A percentile compares a stretch with the other conserved stretches of the same genome.
Evolutionary conservation across 108 stramenopile species (phyloP).

Genomic region (Phaeodactylum tricornutum): DNA sequence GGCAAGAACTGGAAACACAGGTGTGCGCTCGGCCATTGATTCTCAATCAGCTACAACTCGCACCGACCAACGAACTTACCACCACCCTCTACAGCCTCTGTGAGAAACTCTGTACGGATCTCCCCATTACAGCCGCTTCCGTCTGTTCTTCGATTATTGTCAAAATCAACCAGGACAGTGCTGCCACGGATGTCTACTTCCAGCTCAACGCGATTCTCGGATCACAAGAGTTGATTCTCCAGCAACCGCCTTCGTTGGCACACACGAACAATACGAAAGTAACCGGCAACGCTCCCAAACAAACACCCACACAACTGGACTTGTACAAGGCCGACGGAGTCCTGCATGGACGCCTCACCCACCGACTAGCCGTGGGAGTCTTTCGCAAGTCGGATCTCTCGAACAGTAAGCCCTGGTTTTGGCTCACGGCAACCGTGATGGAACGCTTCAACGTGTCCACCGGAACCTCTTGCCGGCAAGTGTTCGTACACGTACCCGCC

Average conservation of each 20-base stretch:
- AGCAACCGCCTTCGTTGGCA: constrained; percentile 4
- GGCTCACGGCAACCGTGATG: constrained; percentile 34
- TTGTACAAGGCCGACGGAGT: constrained; percentile 44
- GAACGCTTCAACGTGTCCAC: constrained; percentile 66
- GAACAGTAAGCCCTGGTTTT: constrained; percentile 48
- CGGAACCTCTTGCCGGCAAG: constrained; percentile 33
- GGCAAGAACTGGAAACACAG: constrained; percentile 56
- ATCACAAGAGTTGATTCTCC: constrained; percentile 18
- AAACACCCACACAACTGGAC: constrained; percentile 47
- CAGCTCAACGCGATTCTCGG: constrained; percentile 34
- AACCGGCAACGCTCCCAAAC: background rate
- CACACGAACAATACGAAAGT: background rate
- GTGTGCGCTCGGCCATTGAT: constrained; percentile 23
- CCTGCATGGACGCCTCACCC: constrained; percentile 45
- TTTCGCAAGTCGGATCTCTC: constrained; percentile 46
- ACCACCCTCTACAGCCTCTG: constrained; percentile 19
- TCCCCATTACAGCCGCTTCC: constrained; percentile 6
- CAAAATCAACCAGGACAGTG: constrained; percentile 15
- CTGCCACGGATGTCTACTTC: constrained; percentile 22
- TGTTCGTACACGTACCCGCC: constrained; percentile 19
- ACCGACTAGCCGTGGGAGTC: constrained; percentile 42
- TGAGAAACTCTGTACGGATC: constrained; percentile 15
- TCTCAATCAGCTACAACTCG: constrained; percentile 49
- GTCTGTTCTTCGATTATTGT: constrained; percentile 20
- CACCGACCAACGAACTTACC: background rate